phyloP scores from a whole-genome alignment of 2,329 filamentous ascomycete genomes.

The Orbilia ellipsospora region DNA sequence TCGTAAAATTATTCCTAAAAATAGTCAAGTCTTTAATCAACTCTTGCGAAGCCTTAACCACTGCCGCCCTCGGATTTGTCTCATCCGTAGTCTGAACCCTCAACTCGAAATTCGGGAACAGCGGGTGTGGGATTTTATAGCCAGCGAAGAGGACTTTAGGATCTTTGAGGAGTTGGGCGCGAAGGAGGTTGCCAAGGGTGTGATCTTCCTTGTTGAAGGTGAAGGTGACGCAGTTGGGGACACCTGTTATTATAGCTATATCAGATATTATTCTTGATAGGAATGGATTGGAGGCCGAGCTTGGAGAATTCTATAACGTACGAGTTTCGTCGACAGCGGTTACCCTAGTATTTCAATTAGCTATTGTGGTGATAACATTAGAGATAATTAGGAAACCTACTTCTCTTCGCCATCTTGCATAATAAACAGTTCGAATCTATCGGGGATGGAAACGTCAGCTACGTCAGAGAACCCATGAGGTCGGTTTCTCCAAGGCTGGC shows the following conservation, averaged over 20 bases:
- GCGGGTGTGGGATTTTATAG: slow-evolving; percentile 74
- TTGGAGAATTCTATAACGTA: neutral
- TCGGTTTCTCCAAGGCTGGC: slow-evolving; percentile 49
- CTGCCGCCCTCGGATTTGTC: slow-evolving; percentile 84
- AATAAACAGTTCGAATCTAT: slow-evolving; percentile 56
- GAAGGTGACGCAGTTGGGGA: slow-evolving; percentile 95
- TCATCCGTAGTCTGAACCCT: slow-evolving; percentile 89
- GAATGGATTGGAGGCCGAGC: neutral
- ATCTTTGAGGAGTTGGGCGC: slow-evolving; percentile 84
- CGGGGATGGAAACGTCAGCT: slow-evolving; percentile 36
- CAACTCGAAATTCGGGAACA: slow-evolving; percentile 71
- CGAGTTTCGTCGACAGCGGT: slow-evolving; percentile 52
- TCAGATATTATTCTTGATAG: neutral
- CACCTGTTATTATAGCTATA: slow-evolving; percentile 66
- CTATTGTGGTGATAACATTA: neutral
- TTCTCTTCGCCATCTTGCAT: slow-evolving; percentile 57
- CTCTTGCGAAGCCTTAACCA: slow-evolving; percentile 82
- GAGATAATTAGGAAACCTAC: slow-evolving; percentile 28
- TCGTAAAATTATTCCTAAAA: slow-evolving; percentile 87
- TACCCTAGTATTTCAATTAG: slow-evolving; percentile 19
- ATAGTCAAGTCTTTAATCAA: slow-evolving; percentile 83
- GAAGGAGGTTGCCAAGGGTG: slow-evolving; percentile 89
- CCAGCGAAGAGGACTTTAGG: slow-evolving; percentile 87
- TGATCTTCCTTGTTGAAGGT: slow-evolving; percentile 97
- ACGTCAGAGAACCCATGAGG: slow-evolving; percentile 37